Conservation (phyloP, 192 early-diverging fungal species). For the Diversispora eburnea region DNA sequence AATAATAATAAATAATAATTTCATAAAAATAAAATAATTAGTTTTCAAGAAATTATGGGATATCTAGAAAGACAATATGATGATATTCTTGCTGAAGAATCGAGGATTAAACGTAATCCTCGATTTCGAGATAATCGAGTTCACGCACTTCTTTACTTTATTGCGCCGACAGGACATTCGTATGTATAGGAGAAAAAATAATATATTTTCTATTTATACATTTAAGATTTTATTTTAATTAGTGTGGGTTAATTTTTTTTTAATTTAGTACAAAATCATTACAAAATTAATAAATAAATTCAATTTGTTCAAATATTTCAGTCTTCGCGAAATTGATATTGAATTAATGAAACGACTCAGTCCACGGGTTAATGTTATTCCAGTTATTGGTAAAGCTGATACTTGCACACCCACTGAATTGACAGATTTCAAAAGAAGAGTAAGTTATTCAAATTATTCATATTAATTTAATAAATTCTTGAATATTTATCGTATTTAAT, state of each 20-base stretch:
- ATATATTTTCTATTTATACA: constrained; percentile 13
- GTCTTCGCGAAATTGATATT: constrained; percentile 92
- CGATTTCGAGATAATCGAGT: constrained; percentile 92
- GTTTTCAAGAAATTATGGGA: constrained; percentile 88
- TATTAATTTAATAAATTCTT: constrained; percentile 8
- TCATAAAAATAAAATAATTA: constrained; percentile 32
- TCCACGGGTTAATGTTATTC: constrained; percentile 91
- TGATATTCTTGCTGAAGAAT: constrained; percentile 87
- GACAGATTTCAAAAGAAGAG: constrained; percentile 82
- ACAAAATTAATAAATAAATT: no score
- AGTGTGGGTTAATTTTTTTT: not conserved
- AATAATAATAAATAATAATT: no score
- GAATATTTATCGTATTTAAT: constrained; percentile 13
- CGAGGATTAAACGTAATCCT: constrained; percentile 77
- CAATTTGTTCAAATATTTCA: constrained; percentile 12
- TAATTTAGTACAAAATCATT: not conserved
- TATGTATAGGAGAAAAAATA: constrained; percentile 32
- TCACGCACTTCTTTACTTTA: constrained; percentile 96
- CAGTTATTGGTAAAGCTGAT: constrained; percentile 93
- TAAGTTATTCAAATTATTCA: constrained; percentile 39
- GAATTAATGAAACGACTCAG: constrained; percentile 91
- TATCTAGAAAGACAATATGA: constrained; percentile 96
- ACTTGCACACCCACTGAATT: constrained; percentile 85
- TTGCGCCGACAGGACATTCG: constrained; percentile 94
- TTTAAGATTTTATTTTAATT: constrained; percentile 13